Base-by-base conservation (phyloP, 768 basidiomycete species). In the Suillus alpinus region DNA sequence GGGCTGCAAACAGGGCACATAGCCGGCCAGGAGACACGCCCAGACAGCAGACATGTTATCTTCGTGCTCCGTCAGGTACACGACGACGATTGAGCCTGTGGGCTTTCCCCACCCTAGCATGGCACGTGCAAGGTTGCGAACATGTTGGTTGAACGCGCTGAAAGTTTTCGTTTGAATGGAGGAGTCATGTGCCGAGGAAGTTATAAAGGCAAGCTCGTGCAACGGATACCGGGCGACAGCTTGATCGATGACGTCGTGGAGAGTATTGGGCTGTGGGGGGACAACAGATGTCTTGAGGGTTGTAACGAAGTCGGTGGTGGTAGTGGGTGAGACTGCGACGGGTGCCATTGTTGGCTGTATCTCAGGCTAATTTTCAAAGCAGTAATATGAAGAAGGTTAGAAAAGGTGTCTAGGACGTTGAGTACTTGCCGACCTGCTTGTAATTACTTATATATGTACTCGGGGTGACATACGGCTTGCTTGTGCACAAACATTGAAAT, bases 21-120 rank as follows among this genome's bases (percentile, higher is more conserved):
- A 68, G 20, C 72, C 72, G 3, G 71, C 73, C 32, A 73, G 59
- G 1, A 73, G 56, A 56, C 69, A 73, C 0, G 72, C 71, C 72
- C 72, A 73, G 18, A 73, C 58, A 6, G 73, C 73, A 2, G 62
- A 65, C 72, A 74, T 73, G 47, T 74, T 73, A 47, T 73, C 73
- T 53, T 73, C 71, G 26, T 73, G 72, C 40, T 73, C 73, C 0
- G 69, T 74, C n/a, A 73, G 61, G 56, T 73, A 73, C 0, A 73
- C 62, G 10, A 72, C 61, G 6, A 74, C 6, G 12, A 72, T 29
- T 1, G 71, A 71, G 0, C 71, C 73, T 1, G 57, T 12, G 18
- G 73, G 69, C 39, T 66, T 74, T 3, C 59, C 64, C 73, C 68
- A 70, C 1, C 58, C 49, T 32, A 61, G 60, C 37, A 70, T 53